These are phyloP conservation scores for Musa balbisiana DNA, from an alignment of 202 grass and related monocot species.

Conservation along the genomic window DNA sequence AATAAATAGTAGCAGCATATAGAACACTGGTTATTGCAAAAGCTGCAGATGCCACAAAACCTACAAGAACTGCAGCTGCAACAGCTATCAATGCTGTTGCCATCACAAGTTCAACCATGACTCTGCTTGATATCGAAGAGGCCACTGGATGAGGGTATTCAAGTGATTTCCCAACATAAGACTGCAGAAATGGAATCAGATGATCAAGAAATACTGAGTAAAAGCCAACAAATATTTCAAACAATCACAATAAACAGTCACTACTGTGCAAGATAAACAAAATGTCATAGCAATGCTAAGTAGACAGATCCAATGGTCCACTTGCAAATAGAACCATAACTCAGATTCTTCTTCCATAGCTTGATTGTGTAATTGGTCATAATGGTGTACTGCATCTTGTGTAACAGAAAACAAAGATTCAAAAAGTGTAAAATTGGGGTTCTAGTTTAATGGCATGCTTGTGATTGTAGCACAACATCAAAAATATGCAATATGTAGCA, in stretches of 20 bases:
- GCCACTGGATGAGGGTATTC: constrained; percentile 28
- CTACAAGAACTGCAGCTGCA: constrained; percentile 9
- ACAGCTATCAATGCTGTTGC: constrained; percentile 25
- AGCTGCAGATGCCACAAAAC: constrained; percentile 25
- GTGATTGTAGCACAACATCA: no score
- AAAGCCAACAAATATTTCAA: neutral
- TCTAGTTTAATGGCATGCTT: no score
- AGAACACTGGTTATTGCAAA: constrained; percentile 28
- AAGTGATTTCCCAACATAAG: constrained; percentile 14
- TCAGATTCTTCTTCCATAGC: no score
- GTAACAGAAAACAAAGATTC: no score
- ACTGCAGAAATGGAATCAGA: constrained; percentile 9
- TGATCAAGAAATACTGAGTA: neutral
- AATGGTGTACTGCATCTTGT: no score
- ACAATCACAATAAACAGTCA: neutral
- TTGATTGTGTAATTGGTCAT: no score
- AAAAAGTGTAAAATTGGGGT: no score
- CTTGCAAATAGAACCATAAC: neutral
- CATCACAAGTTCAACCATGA: constrained; percentile 32
- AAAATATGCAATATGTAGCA: no score
- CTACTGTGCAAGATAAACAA: neutral
- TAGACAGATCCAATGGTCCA: neutral
- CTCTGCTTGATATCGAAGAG: constrained; percentile 27
- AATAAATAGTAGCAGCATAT: constrained; percentile 21
- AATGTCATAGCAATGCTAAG: no score